These are phyloP conservation scores for Pythium periplocum DNA, from an alignment of 352 stramenopile species.

Conservation along the genomic window DNA sequence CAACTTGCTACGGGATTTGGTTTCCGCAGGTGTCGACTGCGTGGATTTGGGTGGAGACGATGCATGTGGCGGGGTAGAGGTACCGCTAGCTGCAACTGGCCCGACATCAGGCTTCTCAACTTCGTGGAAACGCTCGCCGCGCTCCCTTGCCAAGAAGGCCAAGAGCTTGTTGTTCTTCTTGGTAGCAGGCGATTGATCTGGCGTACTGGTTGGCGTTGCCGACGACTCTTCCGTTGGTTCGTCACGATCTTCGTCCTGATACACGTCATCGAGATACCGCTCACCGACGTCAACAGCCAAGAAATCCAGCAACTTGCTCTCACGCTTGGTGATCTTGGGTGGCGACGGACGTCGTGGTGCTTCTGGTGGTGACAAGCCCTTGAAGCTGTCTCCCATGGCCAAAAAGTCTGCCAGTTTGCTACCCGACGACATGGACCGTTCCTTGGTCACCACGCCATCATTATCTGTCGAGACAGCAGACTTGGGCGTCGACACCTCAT, in stretches of 20 bases:
- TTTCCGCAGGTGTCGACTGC: background rate
- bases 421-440: background rate
- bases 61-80: constrained; percentile 21
- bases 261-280: constrained; percentile 64
- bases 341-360: constrained; percentile 1
- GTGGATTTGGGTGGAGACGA: constrained; percentile 5
- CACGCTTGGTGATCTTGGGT: constrained; percentile 11
- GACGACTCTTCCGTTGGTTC: constrained; percentile 21
- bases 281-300: constrained; percentile 67
- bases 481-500: constrained; percentile 23
- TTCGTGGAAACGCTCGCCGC: constrained; percentile 35
- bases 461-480: background rate
- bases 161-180: constrained; percentile 41
- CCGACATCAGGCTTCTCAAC: constrained; percentile 13
- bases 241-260: constrained; percentile 49
- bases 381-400: constrained; percentile 26
- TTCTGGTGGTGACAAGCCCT: constrained; percentile 11
- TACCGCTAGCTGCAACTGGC: background rate
- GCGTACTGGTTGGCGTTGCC: constrained; percentile 10
- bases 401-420: constrained; percentile 47
- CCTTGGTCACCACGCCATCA: background rate
- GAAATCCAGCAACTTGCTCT: constrained; percentile 72
- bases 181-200: constrained; percentile 15
- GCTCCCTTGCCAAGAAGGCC: constrained; percentile 54
- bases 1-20: constrained; percentile 23